Percentiles rank a stretch among this genome's conserved stretches.
Evolutionary conservation across 139 green algal species (phyloP).

Genomic region (Edaphochlamys debaryana): DNA sequence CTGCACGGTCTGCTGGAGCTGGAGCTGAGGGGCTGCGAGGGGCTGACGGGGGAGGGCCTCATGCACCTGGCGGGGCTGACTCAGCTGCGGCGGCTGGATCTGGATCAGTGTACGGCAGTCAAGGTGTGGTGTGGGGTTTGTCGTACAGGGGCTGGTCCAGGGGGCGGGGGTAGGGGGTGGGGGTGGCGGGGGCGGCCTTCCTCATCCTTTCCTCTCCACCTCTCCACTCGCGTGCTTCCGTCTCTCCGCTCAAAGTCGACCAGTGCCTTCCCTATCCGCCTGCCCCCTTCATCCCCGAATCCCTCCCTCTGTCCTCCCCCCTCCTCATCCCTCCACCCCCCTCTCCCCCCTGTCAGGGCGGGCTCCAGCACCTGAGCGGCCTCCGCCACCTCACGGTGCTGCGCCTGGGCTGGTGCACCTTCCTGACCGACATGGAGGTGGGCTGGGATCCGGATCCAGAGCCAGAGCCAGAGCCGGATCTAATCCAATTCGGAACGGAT

Average conservation of each 20-base stretch:
- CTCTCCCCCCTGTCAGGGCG: slow-evolving; percentile 6
- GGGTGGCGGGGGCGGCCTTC: background rate
- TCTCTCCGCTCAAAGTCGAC: too few species aligned
- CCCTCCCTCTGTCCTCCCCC: background rate
- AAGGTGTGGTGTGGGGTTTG: slow-evolving; percentile 11
- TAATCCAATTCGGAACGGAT: too few species aligned
- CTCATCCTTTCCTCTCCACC: background rate
- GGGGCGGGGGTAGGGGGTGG: too few species aligned
- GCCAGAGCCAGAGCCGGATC: too few species aligned
- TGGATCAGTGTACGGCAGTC: slow-evolving; percentile 14
- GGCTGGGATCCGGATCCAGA: too few species aligned
- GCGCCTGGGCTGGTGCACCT: slow-evolving; percentile 33
- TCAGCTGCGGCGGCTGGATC: slow-evolving; percentile 2
- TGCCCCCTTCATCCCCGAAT: background rate
- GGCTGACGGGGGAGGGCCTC: slow-evolving; percentile 16
- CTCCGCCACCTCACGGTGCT: slow-evolving; percentile 7
- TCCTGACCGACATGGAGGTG: slow-evolving; percentile 22
- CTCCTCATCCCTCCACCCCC: background rate
- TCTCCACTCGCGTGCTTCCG: background rate
- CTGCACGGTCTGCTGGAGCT: slow-evolving; percentile 13
- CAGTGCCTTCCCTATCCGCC: too few species aligned
- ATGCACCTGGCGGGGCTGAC: background rate
- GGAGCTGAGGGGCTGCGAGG: slow-evolving; percentile 37
- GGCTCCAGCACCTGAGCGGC: slow-evolving; percentile 16
- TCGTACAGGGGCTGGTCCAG: background rate